Evolutionary conservation across 2,329 filamentous ascomycete species (phyloP).

Genomic region (Epichloe sp.): DNA sequence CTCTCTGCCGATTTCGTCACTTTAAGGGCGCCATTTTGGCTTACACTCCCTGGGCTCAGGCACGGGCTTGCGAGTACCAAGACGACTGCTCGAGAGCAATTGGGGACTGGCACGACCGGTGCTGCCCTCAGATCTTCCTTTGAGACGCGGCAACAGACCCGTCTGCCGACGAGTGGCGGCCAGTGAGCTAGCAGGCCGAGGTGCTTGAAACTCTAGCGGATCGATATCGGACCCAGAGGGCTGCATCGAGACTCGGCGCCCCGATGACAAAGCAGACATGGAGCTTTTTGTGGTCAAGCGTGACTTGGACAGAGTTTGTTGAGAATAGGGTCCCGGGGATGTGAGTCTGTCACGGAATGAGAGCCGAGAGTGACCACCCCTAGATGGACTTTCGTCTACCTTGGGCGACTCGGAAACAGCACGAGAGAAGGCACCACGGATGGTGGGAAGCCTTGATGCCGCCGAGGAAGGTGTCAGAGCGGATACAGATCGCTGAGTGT

Average conservation of each 20-base stretch:
- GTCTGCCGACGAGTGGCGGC: constrained; percentile 34
- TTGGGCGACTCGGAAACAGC: constrained; percentile 35
- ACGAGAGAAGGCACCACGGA: constrained; percentile 35
- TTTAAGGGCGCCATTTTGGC: constrained; percentile 35
- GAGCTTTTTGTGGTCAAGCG: constrained; percentile 31
- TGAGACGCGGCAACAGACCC: constrained; percentile 41
- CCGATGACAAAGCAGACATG: constrained; percentile 25
- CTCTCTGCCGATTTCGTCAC: background rate
- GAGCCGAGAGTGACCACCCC: constrained; percentile 29
- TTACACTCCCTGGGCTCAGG: constrained; percentile 29
- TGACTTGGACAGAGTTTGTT: constrained; percentile 31
- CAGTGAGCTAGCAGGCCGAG: constrained; percentile 44
- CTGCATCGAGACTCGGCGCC: constrained; percentile 41
- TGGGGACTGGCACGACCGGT: constrained; percentile 37
- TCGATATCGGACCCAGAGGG: constrained; percentile 25
- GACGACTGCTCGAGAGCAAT: constrained; percentile 28
- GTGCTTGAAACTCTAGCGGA: constrained; percentile 16
- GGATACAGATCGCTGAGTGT: constrained; percentile 27
- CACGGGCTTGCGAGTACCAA: constrained; percentile 28
- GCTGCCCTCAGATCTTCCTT: constrained; percentile 18
- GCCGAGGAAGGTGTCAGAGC: constrained; percentile 28
- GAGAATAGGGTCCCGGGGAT: constrained; percentile 35
- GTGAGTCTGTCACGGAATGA: constrained; percentile 41
- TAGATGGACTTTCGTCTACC: constrained; percentile 32
- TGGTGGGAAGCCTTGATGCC: constrained; percentile 33